phyloP scores from a whole-genome alignment of 2,329 filamentous ascomycete species.

The Epichloe elymi region DNA sequence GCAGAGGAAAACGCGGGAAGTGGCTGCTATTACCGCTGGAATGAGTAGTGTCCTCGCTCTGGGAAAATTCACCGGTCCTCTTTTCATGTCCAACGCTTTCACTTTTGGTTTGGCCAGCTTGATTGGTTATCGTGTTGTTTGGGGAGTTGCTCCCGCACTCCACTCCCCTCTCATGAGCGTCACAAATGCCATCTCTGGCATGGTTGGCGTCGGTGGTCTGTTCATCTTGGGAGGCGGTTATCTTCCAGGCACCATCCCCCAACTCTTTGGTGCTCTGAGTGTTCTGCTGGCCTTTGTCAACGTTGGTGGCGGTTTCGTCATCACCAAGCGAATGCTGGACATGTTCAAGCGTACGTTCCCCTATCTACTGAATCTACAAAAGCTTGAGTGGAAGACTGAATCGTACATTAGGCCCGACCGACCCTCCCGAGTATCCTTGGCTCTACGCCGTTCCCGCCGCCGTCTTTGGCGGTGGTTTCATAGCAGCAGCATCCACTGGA shows the following conservation, averaged over 20 bases:
- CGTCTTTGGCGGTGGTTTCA: slow-evolving; percentile 67
- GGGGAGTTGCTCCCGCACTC: slow-evolving; percentile 71
- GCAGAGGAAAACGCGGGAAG: slow-evolving; percentile 66
- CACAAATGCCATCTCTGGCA: slow-evolving; percentile 83
- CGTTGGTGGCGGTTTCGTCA: slow-evolving; percentile 77
- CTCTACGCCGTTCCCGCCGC: slow-evolving; percentile 66
- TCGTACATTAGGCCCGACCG: slow-evolving; percentile 47
- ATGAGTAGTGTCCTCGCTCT: slow-evolving; percentile 65
- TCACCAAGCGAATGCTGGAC: slow-evolving; percentile 87
- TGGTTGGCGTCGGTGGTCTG: slow-evolving; percentile 80
- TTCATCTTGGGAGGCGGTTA: slow-evolving; percentile 81
- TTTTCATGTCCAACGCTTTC: slow-evolving; percentile 83
- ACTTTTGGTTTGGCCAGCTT: slow-evolving; percentile 73
- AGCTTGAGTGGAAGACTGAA: slow-evolving; percentile 7
- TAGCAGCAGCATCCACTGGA: slow-evolving; percentile 68
- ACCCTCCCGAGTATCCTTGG: slow-evolving; percentile 81
- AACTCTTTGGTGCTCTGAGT: slow-evolving; percentile 63
- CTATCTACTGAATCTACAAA: too few relatives aligned
- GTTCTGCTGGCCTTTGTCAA: slow-evolving; percentile 82
- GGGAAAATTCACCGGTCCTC: slow-evolving; percentile 66
- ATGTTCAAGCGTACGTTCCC: slow-evolving; percentile 59
- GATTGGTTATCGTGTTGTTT: slow-evolving; percentile 79
- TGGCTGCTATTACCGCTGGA: slow-evolving; percentile 59
- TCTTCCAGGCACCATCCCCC: slow-evolving; percentile 64
- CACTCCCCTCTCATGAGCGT: slow-evolving; percentile 88